Evolutionary conservation across 306 rosid genomes (phyloP).

Genomic region (Medicago truncatula): DNA sequence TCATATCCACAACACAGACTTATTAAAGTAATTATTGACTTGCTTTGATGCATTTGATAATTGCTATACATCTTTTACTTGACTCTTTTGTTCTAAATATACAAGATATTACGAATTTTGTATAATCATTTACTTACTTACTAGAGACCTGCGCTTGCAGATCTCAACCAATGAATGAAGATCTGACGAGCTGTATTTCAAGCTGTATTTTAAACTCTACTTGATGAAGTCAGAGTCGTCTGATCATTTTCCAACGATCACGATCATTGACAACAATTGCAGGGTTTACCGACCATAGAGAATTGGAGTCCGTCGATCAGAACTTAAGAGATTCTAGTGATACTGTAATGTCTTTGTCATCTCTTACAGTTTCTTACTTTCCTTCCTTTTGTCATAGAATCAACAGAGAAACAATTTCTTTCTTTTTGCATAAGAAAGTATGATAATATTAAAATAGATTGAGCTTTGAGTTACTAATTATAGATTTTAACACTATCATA

Average conservation of each 20-base stretch:
- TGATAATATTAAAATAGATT: not conserved
- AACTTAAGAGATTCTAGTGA: constrained; percentile 15
- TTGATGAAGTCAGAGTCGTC: not conserved
- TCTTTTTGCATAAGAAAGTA: not conserved
- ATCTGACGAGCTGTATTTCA: not conserved
- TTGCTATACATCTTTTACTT: not conserved
- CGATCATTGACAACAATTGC: not conserved
- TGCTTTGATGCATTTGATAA: not conserved
- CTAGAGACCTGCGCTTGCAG: too few relatives aligned
- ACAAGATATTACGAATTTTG: too few relatives aligned
- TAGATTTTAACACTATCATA: constrained; percentile 12
- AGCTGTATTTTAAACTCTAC: not conserved
- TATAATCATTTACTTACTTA: too few relatives aligned
- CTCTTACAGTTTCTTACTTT: not conserved
- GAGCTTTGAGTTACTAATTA: not conserved
- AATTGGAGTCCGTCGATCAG: not conserved
- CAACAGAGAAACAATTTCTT: constrained; percentile 17
- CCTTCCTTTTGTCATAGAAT: not conserved
- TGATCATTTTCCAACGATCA: not conserved
- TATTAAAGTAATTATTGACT: constrained; percentile 5
- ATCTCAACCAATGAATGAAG: not conserved
- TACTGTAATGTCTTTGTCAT: not conserved
- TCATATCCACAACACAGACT: constrained; percentile 1
- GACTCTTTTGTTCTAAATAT: not conserved
- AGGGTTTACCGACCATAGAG: not conserved